phyloP scores from a whole-genome alignment of 768 basidiomycete species.

The Scleroderma citrinum region DNA sequence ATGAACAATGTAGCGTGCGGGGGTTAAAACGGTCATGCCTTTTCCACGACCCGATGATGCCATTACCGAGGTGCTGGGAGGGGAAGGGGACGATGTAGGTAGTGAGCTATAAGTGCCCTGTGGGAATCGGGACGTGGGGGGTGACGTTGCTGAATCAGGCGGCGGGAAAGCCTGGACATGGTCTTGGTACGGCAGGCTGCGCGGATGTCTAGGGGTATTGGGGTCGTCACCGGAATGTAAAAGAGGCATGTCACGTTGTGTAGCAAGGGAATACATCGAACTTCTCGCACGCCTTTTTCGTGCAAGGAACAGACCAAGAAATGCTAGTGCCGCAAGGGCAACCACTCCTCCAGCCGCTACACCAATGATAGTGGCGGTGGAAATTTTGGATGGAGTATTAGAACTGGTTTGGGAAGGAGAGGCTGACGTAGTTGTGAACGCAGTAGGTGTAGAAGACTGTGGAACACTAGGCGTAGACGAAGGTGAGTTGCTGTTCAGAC shows the following conservation, averaged over 20 bases:
- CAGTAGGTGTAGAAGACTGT: constrained; percentile 13
- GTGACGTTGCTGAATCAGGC: constrained; percentile 4
- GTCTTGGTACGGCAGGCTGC: constrained; percentile 26
- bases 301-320: constrained; percentile 48
- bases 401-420: constrained; percentile 15
- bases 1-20: constrained; percentile 59
- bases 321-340: constrained; percentile 46
- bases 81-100: neutral
- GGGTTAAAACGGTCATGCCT: constrained; percentile 46
- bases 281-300: constrained; percentile 20
- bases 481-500: constrained; percentile 48
- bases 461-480: constrained; percentile 38
- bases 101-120: constrained; percentile 7
- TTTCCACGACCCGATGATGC: constrained; percentile 45
- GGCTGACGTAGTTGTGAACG: constrained; percentile 10
- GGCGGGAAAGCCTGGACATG: constrained; percentile 13
- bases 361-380: constrained; percentile 44
- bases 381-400: constrained; percentile 23
- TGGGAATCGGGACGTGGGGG: neutral
- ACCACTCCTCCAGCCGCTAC: constrained; percentile 46
- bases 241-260: constrained; percentile 24
- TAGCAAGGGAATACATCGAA: constrained; percentile 25
- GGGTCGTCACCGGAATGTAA: constrained; percentile 33
- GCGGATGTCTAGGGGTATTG: constrained; percentile 27
- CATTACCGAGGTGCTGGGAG: constrained; percentile 10